phyloP scores from a whole-genome alignment of 495 filamentous ascomycete genomes.

The Lophiotrema nucula region DNA sequence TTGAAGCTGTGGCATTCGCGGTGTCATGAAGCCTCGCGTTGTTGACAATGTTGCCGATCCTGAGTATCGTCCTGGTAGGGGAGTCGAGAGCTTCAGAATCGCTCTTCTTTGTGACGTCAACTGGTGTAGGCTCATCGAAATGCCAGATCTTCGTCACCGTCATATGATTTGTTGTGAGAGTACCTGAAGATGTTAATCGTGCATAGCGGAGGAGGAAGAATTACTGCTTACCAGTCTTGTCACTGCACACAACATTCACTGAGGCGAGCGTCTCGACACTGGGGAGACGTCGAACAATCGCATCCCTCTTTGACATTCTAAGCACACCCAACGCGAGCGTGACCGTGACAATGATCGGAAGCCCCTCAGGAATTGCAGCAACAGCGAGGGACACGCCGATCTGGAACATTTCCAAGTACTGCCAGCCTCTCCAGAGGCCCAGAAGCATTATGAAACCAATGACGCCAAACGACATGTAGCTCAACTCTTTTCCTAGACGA shows the following conservation, averaged over 20 bases:
- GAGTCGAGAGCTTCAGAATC: constrained; percentile 63
- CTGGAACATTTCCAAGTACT: constrained; percentile 91
- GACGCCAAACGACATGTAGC: constrained; percentile 91
- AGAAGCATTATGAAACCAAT: constrained; percentile 89
- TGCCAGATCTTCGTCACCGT: constrained; percentile 96
- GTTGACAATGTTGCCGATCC: constrained; percentile 94
- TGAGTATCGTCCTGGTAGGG: constrained; percentile 73
- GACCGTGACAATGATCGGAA: constrained; percentile 97
- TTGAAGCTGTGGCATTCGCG: constrained; percentile 62
- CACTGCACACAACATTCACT: constrained; percentile 97
- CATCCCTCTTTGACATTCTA: constrained; percentile 88
- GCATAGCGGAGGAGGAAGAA: background rate
- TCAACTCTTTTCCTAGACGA: constrained; percentile 86
- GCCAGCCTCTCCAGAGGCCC: constrained; percentile 83
- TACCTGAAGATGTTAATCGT: constrained; percentile 53
- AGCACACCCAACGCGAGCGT: constrained; percentile 92
- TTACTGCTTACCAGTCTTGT: constrained; percentile 74
- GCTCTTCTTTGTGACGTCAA: constrained; percentile 73
- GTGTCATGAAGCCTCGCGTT: constrained; percentile 75
- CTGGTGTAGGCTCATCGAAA: constrained; percentile 66
- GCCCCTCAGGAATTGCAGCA: constrained; percentile 92
- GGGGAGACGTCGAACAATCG: constrained; percentile 91
- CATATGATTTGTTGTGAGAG: constrained; percentile 96
- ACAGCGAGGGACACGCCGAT: constrained; percentile 96
- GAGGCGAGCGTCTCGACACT: constrained; percentile 97